Conservation (phyloP, 2,329 filamentous ascomycete genomes). For the Madurella mycetomatis region DNA sequence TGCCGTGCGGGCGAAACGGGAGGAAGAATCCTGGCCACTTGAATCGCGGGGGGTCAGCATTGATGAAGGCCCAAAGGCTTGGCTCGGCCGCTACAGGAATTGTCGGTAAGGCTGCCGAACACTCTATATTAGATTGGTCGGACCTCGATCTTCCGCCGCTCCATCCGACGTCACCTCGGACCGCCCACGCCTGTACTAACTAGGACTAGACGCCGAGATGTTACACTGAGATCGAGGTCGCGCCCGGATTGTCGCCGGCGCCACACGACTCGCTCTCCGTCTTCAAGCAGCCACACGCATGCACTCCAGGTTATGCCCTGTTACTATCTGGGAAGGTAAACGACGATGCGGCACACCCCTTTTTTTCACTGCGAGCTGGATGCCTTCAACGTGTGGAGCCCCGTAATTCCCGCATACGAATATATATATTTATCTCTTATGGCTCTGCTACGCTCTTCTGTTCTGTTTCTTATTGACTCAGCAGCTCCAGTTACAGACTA, state of each 20-base stretch:
- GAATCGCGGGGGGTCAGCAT: not conserved
- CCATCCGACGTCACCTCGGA: constrained; percentile 1
- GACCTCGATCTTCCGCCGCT: constrained; percentile 15
- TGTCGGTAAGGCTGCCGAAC: constrained; percentile 21
- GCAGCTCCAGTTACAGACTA: too few relatives aligned
- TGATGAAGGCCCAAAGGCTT: constrained; percentile 17
- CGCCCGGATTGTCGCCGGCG: constrained; percentile 6
- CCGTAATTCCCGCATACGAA: too few relatives aligned
- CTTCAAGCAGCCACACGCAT: not conserved
- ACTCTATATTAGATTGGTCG: constrained; percentile 4
- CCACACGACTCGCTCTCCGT: not conserved
- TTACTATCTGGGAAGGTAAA: not conserved
- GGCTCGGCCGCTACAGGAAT: constrained; percentile 18
- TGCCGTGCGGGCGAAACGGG: not conserved
- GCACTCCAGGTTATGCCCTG: constrained; percentile 1
- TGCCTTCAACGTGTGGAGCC: too few relatives aligned
- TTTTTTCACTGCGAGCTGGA: not conserved
- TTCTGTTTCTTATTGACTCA: too few relatives aligned
- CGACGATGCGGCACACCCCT: not conserved
- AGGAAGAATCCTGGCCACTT: not conserved
- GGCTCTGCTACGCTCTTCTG: too few relatives aligned
- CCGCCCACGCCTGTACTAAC: constrained; percentile 6
- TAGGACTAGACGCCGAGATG: constrained; percentile 19
- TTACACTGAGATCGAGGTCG: constrained; percentile 7
- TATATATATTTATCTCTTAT: constrained; percentile 3